Evolutionary conservation across 208 protist species (phyloP), one percentile per base, ranked within the genome.

Genomic region (Acanthamoeba castellanii): DNA sequence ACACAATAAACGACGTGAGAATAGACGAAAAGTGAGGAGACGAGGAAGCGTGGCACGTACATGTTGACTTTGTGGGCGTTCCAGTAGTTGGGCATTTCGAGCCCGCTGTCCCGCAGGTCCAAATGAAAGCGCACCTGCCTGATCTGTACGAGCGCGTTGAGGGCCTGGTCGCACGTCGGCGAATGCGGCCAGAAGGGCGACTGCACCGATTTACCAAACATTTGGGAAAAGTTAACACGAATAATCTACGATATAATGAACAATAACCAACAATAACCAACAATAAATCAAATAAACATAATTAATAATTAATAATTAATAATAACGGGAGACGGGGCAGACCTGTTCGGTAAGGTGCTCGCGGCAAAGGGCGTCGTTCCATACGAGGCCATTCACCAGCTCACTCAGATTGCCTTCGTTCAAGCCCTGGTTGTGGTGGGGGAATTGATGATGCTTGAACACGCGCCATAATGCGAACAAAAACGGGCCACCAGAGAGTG

Each of bases 61-160:
- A 78, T 30, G 37, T 78, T 78, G 30, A 78, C 70, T 42, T 78
- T 78, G 37, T 78, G 70, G 32, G 70, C 70, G 70, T 78, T 78
- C 70, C 70, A 78, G 70, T 78, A 78, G 70, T 78, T 78, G 32
- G 70, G 70, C 70, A 78, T 0, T n/a, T 78, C 70, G 32, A 78
- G 70, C 22, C 70, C 70, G 70, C 70, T 78, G 70, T 78, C 70
- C 70, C 70, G 70, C 30, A 78, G 70, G 37, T 78, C 70, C n/a
- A 78, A n/a, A 42, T 78, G 13, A 30, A 78, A 78, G 32, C 37
- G 70, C 30, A 78, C 30, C 30, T 78, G 70, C 11, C n/a, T 37
- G 30, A 78, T 30, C 37, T 78, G n/a, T 18, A 25, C 70, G 11
- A 78, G 37, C 8, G 70, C 70, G 14, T 47, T 47, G 37, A 78